Conservation (phyloP, 495 filamentous ascomycete genomes). For the Gamarada debralockiae region DNA sequence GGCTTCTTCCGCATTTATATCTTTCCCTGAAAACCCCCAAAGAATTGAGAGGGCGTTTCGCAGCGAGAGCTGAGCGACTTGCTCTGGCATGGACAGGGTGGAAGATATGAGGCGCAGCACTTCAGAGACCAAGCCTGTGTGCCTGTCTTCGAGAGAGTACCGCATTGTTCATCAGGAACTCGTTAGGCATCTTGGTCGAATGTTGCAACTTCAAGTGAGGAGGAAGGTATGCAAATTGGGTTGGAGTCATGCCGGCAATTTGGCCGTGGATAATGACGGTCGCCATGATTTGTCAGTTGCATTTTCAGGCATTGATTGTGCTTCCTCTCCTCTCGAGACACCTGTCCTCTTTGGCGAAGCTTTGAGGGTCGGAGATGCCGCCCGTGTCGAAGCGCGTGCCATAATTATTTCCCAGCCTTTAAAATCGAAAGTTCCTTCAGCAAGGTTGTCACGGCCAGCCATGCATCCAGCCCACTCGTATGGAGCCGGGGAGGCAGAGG, state of each 20-base stretch:
- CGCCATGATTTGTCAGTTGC: not conserved
- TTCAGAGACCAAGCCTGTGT: not conserved
- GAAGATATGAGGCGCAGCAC: not conserved
- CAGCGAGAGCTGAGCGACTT: not conserved
- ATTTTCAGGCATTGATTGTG: too few relatives aligned
- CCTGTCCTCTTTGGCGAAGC: too few relatives aligned
- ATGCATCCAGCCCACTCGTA: too few relatives aligned
- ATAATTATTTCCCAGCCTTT: too few relatives aligned
- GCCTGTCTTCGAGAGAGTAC: not conserved
- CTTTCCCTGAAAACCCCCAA: too few relatives aligned
- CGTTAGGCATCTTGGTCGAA: not conserved
- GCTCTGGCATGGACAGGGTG: not conserved
- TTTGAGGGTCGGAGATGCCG: too few relatives aligned
- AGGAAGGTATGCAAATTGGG: not conserved
- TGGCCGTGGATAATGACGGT: not conserved
- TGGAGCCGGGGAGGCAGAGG: too few relatives aligned
- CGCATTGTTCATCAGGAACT: not conserved
- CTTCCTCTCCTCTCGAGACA: too few relatives aligned
- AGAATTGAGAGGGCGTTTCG: conserved; percentile 35
- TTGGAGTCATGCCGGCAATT: not conserved
- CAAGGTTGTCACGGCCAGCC: too few relatives aligned
- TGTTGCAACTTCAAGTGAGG: not conserved
- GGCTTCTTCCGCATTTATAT: too few relatives aligned
- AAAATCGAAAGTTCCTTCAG: too few relatives aligned
- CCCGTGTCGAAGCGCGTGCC: too few relatives aligned